Percentiles rank a stretch among this genome's conserved stretches.
These are phyloP conservation scores for Penicillium sp. DNA, from an alignment of 2,329 filamentous ascomycete species.

Conservation along the genomic window DNA sequence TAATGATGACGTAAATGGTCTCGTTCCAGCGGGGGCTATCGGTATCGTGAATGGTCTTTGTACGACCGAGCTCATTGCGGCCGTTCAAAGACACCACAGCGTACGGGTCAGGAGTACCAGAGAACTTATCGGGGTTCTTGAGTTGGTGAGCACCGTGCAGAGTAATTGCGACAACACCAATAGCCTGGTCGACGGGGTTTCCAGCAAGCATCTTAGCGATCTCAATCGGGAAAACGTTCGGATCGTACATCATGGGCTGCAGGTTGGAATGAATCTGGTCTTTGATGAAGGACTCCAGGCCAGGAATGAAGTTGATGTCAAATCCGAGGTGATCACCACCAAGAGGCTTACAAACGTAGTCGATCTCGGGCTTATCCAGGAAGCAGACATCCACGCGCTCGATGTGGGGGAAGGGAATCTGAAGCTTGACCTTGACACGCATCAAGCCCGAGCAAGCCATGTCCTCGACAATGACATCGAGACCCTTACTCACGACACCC, in stretches of 20 bases:
- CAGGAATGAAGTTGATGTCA: slow-evolving; percentile 98
- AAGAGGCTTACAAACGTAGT: slow-evolving; percentile 97
- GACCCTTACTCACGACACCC: slow-evolving; percentile 92
- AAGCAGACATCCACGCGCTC: slow-evolving; percentile 96
- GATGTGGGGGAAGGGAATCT: slow-evolving; percentile 92
- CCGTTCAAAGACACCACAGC: slow-evolving; percentile 80
- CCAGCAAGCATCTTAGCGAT: slow-evolving; percentile 98
- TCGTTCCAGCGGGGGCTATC: slow-evolving; percentile 92
- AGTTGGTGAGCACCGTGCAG: slow-evolving; percentile 87
- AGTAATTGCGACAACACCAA: slow-evolving; percentile 88
- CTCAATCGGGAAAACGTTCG: slow-evolving; percentile 97
- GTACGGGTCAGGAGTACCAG: slow-evolving; percentile 89
- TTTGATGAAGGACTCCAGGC: slow-evolving; percentile 87
- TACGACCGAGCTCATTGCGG: slow-evolving; percentile 76
- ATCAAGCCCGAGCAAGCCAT: slow-evolving; percentile 95
- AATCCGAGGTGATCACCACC: slow-evolving; percentile 95
- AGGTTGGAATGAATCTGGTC: slow-evolving; percentile 95
- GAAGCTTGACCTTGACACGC: slow-evolving; percentile 96
- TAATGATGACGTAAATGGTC: slow-evolving; percentile 92
- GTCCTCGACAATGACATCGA: slow-evolving; percentile 96
- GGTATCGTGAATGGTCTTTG: slow-evolving; percentile 82
- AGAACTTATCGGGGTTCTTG: slow-evolving; percentile 93
- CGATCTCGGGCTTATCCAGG: slow-evolving; percentile 80
- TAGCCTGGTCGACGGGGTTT: slow-evolving; percentile 88
- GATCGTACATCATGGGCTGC: slow-evolving; percentile 95